Percentiles rank a stretch among this genome's conserved stretches.
These are phyloP conservation scores for Chenopodium quinoa DNA, from an alignment of 148 eudicot species.

Conservation along the genomic window DNA sequence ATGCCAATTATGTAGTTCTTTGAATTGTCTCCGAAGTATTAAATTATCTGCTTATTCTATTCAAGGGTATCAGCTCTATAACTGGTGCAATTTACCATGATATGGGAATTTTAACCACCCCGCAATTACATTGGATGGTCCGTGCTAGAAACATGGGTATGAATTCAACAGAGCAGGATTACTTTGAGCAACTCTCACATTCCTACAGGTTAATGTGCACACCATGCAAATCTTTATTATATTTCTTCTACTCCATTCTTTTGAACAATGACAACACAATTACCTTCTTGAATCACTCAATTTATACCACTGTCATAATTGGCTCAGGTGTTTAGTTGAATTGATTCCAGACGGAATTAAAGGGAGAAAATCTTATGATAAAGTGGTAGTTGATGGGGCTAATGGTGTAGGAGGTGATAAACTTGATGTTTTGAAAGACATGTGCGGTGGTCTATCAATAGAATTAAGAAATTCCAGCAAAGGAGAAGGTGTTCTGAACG, in stretches of 20 bases:
- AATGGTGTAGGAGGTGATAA: slow-evolving; percentile 94
- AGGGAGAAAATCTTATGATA: slow-evolving; percentile 30
- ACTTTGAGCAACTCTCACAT: slow-evolving; percentile 62
- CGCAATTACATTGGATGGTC: slow-evolving; percentile 99
- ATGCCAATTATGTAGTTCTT: neutral
- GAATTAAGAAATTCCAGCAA: slow-evolving; percentile 77
- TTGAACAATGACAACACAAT: neutral
- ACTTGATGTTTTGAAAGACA: slow-evolving; percentile 54
- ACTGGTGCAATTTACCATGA: slow-evolving; percentile 59
- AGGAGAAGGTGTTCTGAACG: slow-evolving; percentile 73
- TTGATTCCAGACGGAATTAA: slow-evolving; percentile 48
- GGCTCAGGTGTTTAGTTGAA: slow-evolving; percentile 75
- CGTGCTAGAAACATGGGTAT: slow-evolving; percentile 78
- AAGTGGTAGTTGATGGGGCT: slow-evolving; percentile 85
- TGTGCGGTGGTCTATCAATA: slow-evolving; percentile 44
- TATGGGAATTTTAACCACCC: slow-evolving; percentile 87
- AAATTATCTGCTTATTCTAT: slow-evolving; percentile 19
- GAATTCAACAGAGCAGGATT: slow-evolving; percentile 65
- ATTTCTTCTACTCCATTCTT: neutral
- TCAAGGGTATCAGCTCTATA: slow-evolving; percentile 75
- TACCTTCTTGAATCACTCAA: neutral
- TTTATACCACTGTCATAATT: slow-evolving; percentile 19
- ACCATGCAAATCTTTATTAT: neutral
- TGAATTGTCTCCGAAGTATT: neutral
- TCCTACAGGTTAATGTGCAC: slow-evolving; percentile 61